These are phyloP conservation scores for Podaxis sp. DNA, from an alignment of 768 basidiomycete species.

Conservation along the genomic window DNA sequence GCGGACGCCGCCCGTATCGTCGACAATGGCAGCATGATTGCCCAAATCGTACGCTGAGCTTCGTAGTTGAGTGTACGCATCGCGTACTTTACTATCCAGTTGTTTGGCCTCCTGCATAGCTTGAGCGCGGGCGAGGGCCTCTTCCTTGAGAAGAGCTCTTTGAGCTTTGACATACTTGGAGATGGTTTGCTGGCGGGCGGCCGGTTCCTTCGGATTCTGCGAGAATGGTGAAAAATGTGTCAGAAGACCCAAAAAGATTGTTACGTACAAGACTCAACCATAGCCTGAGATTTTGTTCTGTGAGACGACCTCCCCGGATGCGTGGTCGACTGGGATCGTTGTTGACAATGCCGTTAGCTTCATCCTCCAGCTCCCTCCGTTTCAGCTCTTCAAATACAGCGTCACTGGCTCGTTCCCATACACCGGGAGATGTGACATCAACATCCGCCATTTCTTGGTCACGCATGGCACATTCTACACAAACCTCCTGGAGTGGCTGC, in stretches of 20 bases:
- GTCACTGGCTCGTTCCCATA: constrained; percentile 93
- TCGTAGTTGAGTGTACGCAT: constrained; percentile 74
- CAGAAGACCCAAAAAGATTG: background rate
- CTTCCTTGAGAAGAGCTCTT: constrained; percentile 74
- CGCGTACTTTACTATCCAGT: constrained; percentile 72
- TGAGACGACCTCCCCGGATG: constrained; percentile 62
- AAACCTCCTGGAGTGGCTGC: constrained; percentile 77
- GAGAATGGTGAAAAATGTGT: constrained; percentile 12
- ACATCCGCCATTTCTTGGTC: constrained; percentile 98
- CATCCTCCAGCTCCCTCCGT: constrained; percentile 68
- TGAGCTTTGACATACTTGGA: constrained; percentile 82
- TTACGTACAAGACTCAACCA: constrained; percentile 71
- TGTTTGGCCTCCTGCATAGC: constrained; percentile 76
- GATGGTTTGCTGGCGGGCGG: constrained; percentile 79
- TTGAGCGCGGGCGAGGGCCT: constrained; percentile 71
- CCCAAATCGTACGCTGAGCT: constrained; percentile 74
- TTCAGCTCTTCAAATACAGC: constrained; percentile 73
- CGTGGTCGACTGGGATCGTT: constrained; percentile 57
- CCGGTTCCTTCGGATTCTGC: constrained; percentile 89
- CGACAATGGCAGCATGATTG: constrained; percentile 38
- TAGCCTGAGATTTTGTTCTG: constrained; percentile 75
- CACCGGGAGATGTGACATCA: constrained; percentile 76
- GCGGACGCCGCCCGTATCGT: constrained; percentile 63
- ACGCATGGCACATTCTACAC: constrained; percentile 97
- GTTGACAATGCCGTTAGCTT: constrained; percentile 42